These are phyloP conservation scores for Phytophthora ramorum DNA, from an alignment of 352 stramenopile species.

Conservation along the genomic window DNA sequence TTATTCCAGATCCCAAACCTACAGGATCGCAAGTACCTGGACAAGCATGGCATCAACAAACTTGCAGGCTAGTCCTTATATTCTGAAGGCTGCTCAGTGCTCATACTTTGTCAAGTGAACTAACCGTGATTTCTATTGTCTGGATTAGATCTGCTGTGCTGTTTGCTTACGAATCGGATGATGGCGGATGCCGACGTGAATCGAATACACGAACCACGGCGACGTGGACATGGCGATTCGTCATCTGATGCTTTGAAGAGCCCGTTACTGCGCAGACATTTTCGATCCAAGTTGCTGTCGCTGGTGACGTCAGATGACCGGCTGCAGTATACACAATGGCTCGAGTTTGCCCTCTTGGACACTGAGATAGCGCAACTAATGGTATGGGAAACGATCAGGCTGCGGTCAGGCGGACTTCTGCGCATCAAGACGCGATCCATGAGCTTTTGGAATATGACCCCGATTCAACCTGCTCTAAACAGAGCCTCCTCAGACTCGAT, in stretches of 20 bases:
- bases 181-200: slow-evolving; percentile 26
- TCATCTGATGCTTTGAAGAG: slow-evolving; percentile 45
- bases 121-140: too few relatives aligned
- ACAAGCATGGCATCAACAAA: slow-evolving; percentile 45
- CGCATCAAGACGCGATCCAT: slow-evolving; percentile 24
- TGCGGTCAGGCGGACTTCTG: slow-evolving; percentile 2
- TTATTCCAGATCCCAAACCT: slow-evolving; percentile 57
- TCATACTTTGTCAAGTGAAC: not conserved
- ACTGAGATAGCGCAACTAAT: slow-evolving; percentile 47
- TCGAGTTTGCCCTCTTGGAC: slow-evolving; percentile 41
- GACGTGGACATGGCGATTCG: slow-evolving; percentile 13
- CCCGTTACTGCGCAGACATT: slow-evolving; percentile 56
- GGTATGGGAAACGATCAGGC: slow-evolving; percentile 33
- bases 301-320: slow-evolving; percentile 30
- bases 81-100: not conserved
- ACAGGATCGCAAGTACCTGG: slow-evolving; percentile 34
- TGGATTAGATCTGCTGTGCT: slow-evolving; percentile 54
- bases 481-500: slow-evolving; percentile 34
- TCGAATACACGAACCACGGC: slow-evolving; percentile 11
- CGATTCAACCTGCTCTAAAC: slow-evolving; percentile 29
- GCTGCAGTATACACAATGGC: slow-evolving; percentile 47
- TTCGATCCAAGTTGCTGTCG: slow-evolving; percentile 46
- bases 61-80: slow-evolving; percentile 50
- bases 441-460: slow-evolving; percentile 31
- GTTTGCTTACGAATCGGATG: slow-evolving; percentile 55